Base-by-base conservation (phyloP, 805 yeast genomes). In the Candida maris region DNA sequence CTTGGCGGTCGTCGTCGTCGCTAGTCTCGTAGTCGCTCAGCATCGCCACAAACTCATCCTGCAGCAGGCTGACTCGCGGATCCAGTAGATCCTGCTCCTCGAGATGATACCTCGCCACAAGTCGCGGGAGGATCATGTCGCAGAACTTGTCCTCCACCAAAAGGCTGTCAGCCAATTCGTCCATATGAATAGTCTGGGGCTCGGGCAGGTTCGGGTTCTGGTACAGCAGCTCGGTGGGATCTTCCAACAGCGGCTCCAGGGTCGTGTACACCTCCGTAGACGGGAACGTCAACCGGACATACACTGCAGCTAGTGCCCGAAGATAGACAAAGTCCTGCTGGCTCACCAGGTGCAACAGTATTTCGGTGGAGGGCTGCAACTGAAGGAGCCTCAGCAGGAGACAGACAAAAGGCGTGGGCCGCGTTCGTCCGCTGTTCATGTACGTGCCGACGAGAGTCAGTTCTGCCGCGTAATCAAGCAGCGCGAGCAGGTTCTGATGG, bases 321-420 rank as follows among this genome's bases (percentile, higher is more conserved):
- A 86, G 59, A 52, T 87, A 88, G 58, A 86, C 85, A 70, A 89
- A 89, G 37, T 81, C 77, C 33, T 67, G 62, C 48, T 89, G 93
- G 2, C 57, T 57, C 9, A 82, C 60, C 44, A 75, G 70, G 36
- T 77, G 70, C 13, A 63, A 52, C 2, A 85, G 52, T 4, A 85
- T 75, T 4, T 77, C 84, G 8, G 53, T 50, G 1, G 70, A 49
- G 0, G 97, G 97, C 43, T 77, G 77, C 13, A 93, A 59, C 57
- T 91, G 95, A 4, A 89, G 66, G 39, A 91, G 56, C 45, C 91
- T 78, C 51, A 86, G 75, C 22, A 87, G 57, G 30, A 95, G 68
- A 52, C 95, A 80, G n/a, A 85, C 54, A 48, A 86, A 87, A 10
- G 79, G 81, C 13, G 83, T 67, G 0, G 94, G 93, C 42, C 76